These are phyloP conservation scores for Coemansia sp. DNA, from an alignment of 192 early-diverging fungal species.

Conservation along the genomic window DNA sequence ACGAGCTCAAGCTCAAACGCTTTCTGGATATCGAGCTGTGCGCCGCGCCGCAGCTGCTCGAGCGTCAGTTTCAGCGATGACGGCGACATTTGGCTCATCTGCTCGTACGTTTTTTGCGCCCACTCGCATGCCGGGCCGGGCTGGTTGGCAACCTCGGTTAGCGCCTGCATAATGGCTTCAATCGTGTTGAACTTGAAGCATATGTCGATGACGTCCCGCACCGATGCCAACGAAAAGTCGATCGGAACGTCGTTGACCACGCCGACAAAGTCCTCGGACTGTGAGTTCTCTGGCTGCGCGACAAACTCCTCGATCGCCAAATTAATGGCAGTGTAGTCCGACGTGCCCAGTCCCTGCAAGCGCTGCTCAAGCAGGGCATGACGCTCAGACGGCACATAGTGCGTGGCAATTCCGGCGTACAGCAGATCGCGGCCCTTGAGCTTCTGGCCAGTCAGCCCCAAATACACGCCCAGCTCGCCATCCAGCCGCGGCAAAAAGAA, in stretches of 20 bases:
- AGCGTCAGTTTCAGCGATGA: constrained; percentile 87
- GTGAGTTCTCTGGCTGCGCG: constrained; percentile 50
- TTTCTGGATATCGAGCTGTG: constrained; percentile 62
- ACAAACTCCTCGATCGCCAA: constrained; percentile 88
- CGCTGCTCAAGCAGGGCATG: constrained; percentile 75
- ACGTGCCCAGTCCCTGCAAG: constrained; percentile 73
- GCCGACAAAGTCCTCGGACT: constrained; percentile 78
- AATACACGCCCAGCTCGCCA: constrained; percentile 88
- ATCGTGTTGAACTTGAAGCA: constrained; percentile 81
- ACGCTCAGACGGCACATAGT: constrained; percentile 88
- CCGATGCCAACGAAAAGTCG: constrained; percentile 36
- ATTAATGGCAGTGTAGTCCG: constrained; percentile 78
- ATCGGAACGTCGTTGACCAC: constrained; percentile 42
- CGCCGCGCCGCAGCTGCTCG: constrained; percentile 74
- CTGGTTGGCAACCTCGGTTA: constrained; percentile 65
- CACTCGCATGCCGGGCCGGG: constrained; percentile 44
- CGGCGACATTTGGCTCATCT: constrained; percentile 71
- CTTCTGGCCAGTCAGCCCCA: constrained; percentile 81
- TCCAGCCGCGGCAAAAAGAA: constrained; percentile 95
- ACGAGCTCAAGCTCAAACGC: constrained; percentile 86
- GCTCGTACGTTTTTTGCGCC: constrained; percentile 64
- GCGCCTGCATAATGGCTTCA: constrained; percentile 78
- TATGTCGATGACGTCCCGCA: constrained; percentile 73
- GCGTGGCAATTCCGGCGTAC: constrained; percentile 93
- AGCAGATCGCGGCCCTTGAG: constrained; percentile 83